Evolutionary conservation across 495 filamentous ascomycete species (phyloP), one percentile per base, ranked within the genome.

Genomic region (Xylaria intraflava): DNA sequence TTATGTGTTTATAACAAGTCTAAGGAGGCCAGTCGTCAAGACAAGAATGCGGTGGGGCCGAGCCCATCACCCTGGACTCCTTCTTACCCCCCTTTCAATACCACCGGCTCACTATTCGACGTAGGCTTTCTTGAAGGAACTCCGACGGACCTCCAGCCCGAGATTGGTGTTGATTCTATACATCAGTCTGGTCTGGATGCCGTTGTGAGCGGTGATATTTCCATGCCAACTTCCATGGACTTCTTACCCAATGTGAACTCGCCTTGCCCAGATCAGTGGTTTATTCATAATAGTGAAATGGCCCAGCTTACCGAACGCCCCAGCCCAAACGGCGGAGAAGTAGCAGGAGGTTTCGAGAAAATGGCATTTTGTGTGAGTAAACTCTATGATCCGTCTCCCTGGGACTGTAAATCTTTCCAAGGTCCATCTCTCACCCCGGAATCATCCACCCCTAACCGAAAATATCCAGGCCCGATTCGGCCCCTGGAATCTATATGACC

Each of bases 401-500:
- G 26, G 17, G 46, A 19, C 16, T 10, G 17, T 4, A 29, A 11
- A n/a, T 1, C 23, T 20, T 2, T 19, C 31, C 35, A 6, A 12
- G 8, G 20, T 29, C 31, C n/a, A 5, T 22, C 8, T n/a, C n/a
- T n/a, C n/a, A n/a, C n/a, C n/a, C n/a, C n/a, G n/a, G n/a, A n/a
- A n/a, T n/a, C n/a, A n/a, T n/a, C n/a, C 12, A 7, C n/a, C 16
- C 17, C 23, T 11, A 23, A 16, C 49, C 41, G 1, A 50, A 7
- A 7, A 17, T 33, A 22, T 35, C 3, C 44, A 62, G 60, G 16
- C 47, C 12, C 19, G 58, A 44, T 42, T 60, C 48, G 58, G 65
- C 16, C 40, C 62, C 14, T 66, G 56, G 60, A 44, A 62, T 8
- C 33, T 62, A 29, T 61, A 69, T 50, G 65, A 66, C 36, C 48